Conservation (phyloP, 1,284 basidiomycete species). For the Cutaneotrichosporon arboriforme region DNA sequence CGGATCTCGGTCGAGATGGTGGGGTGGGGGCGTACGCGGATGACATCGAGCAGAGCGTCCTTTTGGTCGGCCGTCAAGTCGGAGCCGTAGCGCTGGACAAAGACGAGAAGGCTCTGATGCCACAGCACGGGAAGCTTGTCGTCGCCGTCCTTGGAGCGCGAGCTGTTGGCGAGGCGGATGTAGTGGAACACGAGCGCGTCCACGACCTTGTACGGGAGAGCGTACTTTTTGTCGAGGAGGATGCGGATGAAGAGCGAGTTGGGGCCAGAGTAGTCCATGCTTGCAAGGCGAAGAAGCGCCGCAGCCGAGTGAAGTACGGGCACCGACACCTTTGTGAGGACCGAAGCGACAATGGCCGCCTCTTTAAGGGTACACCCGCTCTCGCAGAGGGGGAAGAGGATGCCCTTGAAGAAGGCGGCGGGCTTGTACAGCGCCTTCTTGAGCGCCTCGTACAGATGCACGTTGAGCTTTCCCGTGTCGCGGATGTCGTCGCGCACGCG, state of each 20-base stretch:
- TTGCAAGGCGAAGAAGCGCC: slow-evolving; percentile 83
- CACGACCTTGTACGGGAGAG: slow-evolving; percentile 95
- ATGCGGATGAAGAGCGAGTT: slow-evolving; percentile 97
- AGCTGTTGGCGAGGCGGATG: slow-evolving; percentile 86
- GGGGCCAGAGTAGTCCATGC: slow-evolving; percentile 95
- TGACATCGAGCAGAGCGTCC: slow-evolving; percentile 89
- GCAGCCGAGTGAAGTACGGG: slow-evolving; percentile 96
- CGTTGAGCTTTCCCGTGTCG: slow-evolving; percentile 69
- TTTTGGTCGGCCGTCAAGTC: slow-evolving; percentile 97
- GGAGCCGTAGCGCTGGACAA: slow-evolving; percentile 91
- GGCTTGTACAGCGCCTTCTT: slow-evolving; percentile 94
- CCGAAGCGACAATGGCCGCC: slow-evolving; percentile 88
- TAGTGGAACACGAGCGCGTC: slow-evolving; percentile 98
- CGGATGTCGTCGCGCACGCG: slow-evolving; percentile 86
- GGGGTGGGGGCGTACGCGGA: slow-evolving; percentile 77
- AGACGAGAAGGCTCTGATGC: slow-evolving; percentile 95
- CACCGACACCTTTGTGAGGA: slow-evolving; percentile 85
- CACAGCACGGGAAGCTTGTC: slow-evolving; percentile 85
- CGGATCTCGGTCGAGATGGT: slow-evolving; percentile 88
- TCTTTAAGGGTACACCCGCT: slow-evolving; percentile 86
- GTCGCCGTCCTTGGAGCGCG: slow-evolving; percentile 59
- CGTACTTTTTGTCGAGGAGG: slow-evolving; percentile 95
- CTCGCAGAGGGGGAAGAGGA: slow-evolving; percentile 93
- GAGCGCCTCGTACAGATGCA: slow-evolving; percentile 89
- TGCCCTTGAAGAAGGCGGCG: slow-evolving; percentile 96